phyloP scores from a whole-genome alignment of 108 stramenopile species.

The Phaeodactylum tricornutum region DNA sequence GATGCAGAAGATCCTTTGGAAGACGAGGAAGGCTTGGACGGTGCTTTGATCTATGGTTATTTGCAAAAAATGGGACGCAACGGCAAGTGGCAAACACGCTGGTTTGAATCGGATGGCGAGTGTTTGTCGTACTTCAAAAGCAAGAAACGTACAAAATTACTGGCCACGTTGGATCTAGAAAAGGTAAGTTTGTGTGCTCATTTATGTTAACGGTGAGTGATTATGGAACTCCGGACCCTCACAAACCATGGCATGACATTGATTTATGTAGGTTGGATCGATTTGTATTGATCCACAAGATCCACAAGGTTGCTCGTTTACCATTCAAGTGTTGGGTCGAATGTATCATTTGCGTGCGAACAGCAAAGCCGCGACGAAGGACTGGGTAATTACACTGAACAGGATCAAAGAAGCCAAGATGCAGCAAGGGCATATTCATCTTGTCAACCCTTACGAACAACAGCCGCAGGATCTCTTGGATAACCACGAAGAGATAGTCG shows the following conservation, averaged over 20 bases:
- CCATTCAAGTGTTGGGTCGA: constrained; percentile 66
- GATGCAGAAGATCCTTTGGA: too few relatives aligned
- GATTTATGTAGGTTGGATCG: constrained; percentile 54
- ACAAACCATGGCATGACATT: too few relatives aligned
- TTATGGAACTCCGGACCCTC: too few relatives aligned
- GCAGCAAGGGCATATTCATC: constrained; percentile 67
- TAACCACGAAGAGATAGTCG: constrained; percentile 5
- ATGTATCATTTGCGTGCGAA: constrained; percentile 72
- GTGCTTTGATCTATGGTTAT: constrained; percentile 75
- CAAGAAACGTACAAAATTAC: constrained; percentile 77
- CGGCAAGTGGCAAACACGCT: constrained; percentile 95
- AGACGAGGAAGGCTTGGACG: constrained; percentile 18
- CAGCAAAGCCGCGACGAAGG: constrained; percentile 54
- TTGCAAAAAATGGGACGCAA: constrained; percentile 91
- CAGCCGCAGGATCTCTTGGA: constrained; percentile 27
- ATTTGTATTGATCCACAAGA: constrained; percentile 59
- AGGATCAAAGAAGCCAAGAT: constrained; percentile 74
- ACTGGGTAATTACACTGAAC: constrained; percentile 83
- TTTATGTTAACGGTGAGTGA: too few relatives aligned
- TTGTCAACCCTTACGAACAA: constrained; percentile 23
- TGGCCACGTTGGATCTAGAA: constrained; percentile 77
- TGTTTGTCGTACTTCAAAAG: constrained; percentile 95
- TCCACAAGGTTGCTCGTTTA: constrained; percentile 50
- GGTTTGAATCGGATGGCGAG: constrained; percentile 95
- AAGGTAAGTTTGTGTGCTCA: constrained; percentile 33